Evolutionary conservation across 2,329 filamentous ascomycete genomes (phyloP).

Genomic region (Ophiocordyceps sinensis): DNA sequence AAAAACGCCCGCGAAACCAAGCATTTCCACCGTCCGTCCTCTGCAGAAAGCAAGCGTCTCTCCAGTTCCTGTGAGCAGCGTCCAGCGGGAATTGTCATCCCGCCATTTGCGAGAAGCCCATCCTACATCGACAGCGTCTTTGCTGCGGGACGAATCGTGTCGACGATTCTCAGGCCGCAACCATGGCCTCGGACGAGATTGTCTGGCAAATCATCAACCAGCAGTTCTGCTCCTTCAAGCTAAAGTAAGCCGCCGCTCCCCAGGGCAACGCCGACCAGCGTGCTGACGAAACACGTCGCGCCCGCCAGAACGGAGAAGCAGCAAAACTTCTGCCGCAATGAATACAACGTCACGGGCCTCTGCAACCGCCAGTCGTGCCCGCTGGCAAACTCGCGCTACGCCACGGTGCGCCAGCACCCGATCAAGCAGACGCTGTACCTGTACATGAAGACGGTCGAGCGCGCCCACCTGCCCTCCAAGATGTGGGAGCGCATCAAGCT

Average conservation of each 20-base stretch:
- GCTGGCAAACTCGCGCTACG: conserved; percentile 82
- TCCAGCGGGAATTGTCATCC: no score
- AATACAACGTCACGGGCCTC: conserved; percentile 73
- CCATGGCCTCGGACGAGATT: conserved; percentile 75
- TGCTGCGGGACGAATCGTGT: conserved; percentile 2
- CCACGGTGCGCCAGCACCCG: conserved; percentile 76
- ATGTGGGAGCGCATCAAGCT: conserved; percentile 91
- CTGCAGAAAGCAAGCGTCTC: neutral
- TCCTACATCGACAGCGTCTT: neutral
- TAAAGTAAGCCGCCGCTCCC: conserved; percentile 48
- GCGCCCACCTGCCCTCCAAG: conserved; percentile 74
- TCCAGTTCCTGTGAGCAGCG: no score
- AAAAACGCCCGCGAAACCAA: neutral
- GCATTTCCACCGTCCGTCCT: conserved; percentile 6
- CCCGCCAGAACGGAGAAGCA: conserved; percentile 57
- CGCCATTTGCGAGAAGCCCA: no score
- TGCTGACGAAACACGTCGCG: conserved; percentile 12
- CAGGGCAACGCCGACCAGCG: neutral
- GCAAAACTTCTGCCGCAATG: conserved; percentile 91
- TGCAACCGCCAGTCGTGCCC: conserved; percentile 83
- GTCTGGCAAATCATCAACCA: conserved; percentile 96
- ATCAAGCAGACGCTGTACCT: conserved; percentile 74
- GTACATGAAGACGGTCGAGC: conserved; percentile 92
- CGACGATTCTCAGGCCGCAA: conserved; percentile 29
- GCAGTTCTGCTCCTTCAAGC: conserved; percentile 87